Evolutionary conservation across 2,329 filamentous ascomycete genomes (phyloP).

Genomic region (Trichocomaceae sp.): DNA sequence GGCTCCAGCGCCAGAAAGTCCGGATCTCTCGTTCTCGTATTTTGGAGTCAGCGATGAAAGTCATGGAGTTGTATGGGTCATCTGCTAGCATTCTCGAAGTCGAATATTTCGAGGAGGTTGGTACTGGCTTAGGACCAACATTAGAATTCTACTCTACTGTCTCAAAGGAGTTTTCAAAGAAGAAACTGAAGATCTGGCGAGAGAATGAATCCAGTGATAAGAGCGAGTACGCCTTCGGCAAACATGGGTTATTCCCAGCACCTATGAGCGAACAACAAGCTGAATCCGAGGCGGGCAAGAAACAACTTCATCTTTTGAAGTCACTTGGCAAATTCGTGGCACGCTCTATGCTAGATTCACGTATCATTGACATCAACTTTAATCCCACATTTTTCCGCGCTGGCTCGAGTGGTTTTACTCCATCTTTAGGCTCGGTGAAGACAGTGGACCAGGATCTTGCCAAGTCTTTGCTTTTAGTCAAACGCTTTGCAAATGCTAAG

Average conservation of each 20-base stretch:
- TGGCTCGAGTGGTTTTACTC: constrained; percentile 61
- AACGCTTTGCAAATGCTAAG: constrained; percentile 78
- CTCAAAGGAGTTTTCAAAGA: constrained; percentile 94
- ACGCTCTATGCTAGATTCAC: constrained; percentile 93
- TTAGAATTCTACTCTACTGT: constrained; percentile 97
- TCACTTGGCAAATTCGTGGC: constrained; percentile 96
- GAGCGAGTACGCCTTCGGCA: constrained; percentile 78
- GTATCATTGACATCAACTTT: constrained; percentile 95
- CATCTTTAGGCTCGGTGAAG: constrained; percentile 83
- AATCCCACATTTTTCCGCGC: constrained; percentile 98
- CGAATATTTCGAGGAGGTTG: constrained; percentile 98
- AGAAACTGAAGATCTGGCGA: constrained; percentile 93
- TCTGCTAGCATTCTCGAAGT: constrained; percentile 94
- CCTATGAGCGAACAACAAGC: constrained; percentile 78
- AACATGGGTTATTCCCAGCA: constrained; percentile 80
- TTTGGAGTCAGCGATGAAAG: constrained; percentile 91
- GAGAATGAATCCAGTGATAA: constrained; percentile 69
- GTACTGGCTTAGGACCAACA: constrained; percentile 89
- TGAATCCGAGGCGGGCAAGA: constrained; percentile 70
- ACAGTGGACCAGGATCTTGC: constrained; percentile 81
- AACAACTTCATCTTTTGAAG: constrained; percentile 81
- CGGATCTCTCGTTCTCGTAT: constrained; percentile 92
- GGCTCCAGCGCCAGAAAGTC: constrained; percentile 94
- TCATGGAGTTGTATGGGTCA: constrained; percentile 98
- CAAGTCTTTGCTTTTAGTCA: constrained; percentile 76